phyloP scores from a whole-genome alignment of 202 grass and related monocot genomes.

The Digitaria exilis region DNA sequence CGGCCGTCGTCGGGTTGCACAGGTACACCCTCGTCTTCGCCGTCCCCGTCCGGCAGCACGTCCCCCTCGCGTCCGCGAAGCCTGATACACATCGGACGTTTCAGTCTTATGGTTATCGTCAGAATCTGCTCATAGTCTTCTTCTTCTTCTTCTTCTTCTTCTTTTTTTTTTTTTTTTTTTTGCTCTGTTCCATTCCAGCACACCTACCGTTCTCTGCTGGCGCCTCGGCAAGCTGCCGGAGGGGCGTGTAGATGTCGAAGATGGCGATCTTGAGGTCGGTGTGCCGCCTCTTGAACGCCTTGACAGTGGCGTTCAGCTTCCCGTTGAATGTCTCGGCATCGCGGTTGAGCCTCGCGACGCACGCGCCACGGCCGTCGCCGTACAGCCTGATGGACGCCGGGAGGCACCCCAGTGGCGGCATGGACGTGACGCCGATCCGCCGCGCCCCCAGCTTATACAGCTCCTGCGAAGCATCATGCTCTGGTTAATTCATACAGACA shows the following conservation, averaged over 20 bases:
- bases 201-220: conserved; percentile 53
- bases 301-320: conserved; percentile 63
- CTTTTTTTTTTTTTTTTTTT: too few relatives aligned
- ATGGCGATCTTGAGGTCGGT: conserved; percentile 54
- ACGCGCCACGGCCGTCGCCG: conserved; percentile 41
- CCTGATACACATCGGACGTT: conserved; percentile 35
- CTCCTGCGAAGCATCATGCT: conserved; percentile 13
- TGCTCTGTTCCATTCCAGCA: background rate
- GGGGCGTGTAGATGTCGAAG: conserved; percentile 75
- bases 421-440: conserved; percentile 64
- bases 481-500: too few relatives aligned
- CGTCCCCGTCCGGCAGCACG: conserved; percentile 77
- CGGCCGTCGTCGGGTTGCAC: conserved; percentile 47
- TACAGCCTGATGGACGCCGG: conserved; percentile 66
- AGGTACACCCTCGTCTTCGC: conserved; percentile 65
- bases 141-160: too few relatives aligned
- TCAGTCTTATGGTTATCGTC: background rate
- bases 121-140: background rate
- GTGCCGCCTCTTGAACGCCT: conserved; percentile 39
- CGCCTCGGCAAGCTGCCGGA: conserved; percentile 46
- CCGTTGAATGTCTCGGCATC: conserved; percentile 69
- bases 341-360: conserved; percentile 59
- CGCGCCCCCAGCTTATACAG: conserved; percentile 70
- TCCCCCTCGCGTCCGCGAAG: conserved; percentile 58
- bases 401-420: conserved; percentile 83